phyloP scores from a whole-genome alignment of 2,329 filamentous ascomycete species.

The Ceratocystiopsis sp. region DNA sequence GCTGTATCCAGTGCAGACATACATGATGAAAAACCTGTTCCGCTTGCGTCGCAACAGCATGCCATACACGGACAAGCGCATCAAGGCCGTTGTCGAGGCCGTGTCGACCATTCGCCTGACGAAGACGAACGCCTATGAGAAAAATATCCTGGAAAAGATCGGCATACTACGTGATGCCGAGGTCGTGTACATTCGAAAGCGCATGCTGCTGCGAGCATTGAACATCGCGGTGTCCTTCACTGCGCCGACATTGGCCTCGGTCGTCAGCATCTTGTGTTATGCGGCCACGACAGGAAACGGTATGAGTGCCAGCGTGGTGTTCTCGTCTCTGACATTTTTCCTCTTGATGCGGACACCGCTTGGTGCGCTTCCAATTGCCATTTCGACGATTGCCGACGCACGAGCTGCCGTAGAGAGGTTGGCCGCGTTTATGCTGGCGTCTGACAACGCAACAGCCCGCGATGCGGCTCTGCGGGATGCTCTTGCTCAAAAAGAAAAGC shows the following conservation, averaged over 20 bases:
- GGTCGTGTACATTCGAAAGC: slow-evolving; percentile 13
- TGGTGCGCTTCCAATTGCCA: slow-evolving; percentile 8
- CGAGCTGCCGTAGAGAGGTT: slow-evolving; percentile 11
- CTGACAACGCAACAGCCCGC: slow-evolving; percentile 1
- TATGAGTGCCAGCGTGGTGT: slow-evolving; percentile 8
- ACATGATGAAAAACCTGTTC: slow-evolving; percentile 11
- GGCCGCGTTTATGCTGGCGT: slow-evolving; percentile 9
- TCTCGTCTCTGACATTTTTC: slow-evolving; percentile 12
- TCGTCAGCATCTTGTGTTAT: slow-evolving; percentile 11
- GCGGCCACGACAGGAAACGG: slow-evolving; percentile 6
- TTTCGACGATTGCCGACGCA: slow-evolving; percentile 12
- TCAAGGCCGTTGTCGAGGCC: slow-evolving; percentile 13
- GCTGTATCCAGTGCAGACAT: slow-evolving; percentile 12
- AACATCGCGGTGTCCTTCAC: slow-evolving; percentile 13
- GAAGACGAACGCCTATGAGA: slow-evolving; percentile 14
- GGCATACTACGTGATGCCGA: slow-evolving; percentile 10
- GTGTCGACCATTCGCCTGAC: slow-evolving; percentile 13
- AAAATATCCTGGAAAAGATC: slow-evolving; percentile 11
- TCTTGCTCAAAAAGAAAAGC: not conserved
- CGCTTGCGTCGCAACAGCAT: slow-evolving; percentile 13
- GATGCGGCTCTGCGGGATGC: slow-evolving; percentile 1
- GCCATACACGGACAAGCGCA: slow-evolving; percentile 13
- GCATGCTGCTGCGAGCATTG: slow-evolving; percentile 12
- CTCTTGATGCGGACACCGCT: slow-evolving; percentile 12
- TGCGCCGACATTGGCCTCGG: slow-evolving; percentile 11